A percentile compares a stretch with the other conserved stretches of the same genome.
Conservation (phyloP, 2,329 filamentous ascomycete species). For the Verticillium isaacii region DNA sequence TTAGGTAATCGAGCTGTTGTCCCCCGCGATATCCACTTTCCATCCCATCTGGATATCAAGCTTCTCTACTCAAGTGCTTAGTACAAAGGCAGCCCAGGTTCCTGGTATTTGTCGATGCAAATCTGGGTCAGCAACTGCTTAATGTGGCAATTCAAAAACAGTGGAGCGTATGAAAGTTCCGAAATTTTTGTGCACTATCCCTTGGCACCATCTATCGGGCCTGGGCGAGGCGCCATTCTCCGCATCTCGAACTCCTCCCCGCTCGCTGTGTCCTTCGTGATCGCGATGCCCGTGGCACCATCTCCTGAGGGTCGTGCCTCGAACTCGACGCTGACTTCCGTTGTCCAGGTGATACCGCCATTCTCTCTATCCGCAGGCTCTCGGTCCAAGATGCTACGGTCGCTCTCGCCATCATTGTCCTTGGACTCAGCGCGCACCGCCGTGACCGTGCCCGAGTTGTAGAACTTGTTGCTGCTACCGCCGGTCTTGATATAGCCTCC, state of each 20-base stretch:
- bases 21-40: too few relatives aligned
- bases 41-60: too few relatives aligned
- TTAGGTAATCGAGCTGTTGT: too few relatives aligned
- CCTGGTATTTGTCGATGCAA: too few relatives aligned
- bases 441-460: constrained; percentile 1
- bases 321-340: constrained; percentile 1
- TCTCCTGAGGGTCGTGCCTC: background rate
- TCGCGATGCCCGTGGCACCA: background rate
- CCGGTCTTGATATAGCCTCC: constrained; percentile 3
- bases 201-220: background rate
- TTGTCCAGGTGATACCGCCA: constrained; percentile 1
- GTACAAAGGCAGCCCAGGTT: too few relatives aligned
- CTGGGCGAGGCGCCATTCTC: background rate
- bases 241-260: background rate
- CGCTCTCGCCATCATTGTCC: constrained; percentile 6
- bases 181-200: background rate
- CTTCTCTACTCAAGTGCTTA: too few relatives aligned
- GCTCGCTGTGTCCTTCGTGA: background rate
- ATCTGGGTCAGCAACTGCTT: background rate
- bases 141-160: background rate
- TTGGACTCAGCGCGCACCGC: background rate
- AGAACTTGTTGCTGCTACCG: constrained; percentile 2
- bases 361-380: background rate
- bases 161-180: background rate
- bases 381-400: constrained; percentile 7